Evolutionary conservation across 805 yeast genomes (phyloP).

Genomic region (Sungouiozyma ichnusensis): DNA sequence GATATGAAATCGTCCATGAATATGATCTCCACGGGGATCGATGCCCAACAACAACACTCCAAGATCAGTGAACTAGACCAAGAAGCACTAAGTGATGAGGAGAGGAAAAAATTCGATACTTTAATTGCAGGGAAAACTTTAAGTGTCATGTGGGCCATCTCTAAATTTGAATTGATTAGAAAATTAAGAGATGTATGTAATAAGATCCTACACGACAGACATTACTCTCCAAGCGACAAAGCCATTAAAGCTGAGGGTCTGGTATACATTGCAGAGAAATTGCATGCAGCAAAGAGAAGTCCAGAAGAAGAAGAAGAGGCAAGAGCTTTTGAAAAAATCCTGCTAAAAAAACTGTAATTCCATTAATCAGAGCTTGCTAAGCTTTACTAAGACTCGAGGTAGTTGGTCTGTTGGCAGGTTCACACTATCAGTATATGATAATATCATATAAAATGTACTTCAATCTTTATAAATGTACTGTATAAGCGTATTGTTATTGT

Average conservation of each 20-base stretch:
- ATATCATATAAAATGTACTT: too few relatives aligned
- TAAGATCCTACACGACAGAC: conserved; percentile 56
- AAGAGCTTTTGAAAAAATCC: conserved; percentile 74
- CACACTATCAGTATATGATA: too few relatives aligned
- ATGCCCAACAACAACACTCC: conserved; percentile 68
- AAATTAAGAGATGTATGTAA: conserved; percentile 72
- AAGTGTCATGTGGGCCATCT: conserved; percentile 92
- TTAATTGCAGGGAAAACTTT: conserved; percentile 74
- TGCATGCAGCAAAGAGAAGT: conserved; percentile 55
- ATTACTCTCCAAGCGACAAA: conserved; percentile 46
- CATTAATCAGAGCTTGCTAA: not conserved
- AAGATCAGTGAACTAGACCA: conserved; percentile 60
- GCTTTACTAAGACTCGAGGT: too few relatives aligned
- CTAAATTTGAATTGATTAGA: conserved; percentile 70
- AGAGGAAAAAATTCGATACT: conserved; percentile 66
- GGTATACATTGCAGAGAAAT: conserved; percentile 55
- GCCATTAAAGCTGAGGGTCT: conserved; percentile 68
- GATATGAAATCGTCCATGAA: conserved; percentile 71
- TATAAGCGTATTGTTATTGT: too few relatives aligned
- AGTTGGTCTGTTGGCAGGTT: too few relatives aligned
- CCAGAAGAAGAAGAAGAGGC: conserved; percentile 87
- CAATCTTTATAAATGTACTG: too few relatives aligned
- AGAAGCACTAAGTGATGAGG: conserved; percentile 42
- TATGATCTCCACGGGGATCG: conserved; percentile 70
- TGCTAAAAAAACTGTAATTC: conserved; percentile 18